Evolutionary conservation across 305 asterid genomes (phyloP).

Genomic region (Solanum hybrid): DNA sequence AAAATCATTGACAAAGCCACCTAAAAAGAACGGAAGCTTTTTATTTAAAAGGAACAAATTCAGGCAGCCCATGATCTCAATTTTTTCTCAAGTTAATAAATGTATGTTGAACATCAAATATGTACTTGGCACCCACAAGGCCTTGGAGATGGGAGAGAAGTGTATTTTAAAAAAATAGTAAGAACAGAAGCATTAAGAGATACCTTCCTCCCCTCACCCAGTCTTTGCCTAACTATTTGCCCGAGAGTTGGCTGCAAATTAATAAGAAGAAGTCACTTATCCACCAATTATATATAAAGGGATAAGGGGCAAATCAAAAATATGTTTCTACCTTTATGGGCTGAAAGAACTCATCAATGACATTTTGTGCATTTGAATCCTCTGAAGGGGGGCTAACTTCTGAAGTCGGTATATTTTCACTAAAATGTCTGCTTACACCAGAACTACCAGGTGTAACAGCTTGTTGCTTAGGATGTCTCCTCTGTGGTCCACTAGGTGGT

Average conservation of each 20-base stretch:
- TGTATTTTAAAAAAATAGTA: not conserved
- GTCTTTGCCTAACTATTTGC: constrained; percentile 57
- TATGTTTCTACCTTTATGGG: constrained; percentile 47
- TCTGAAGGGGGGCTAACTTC: constrained; percentile 40
- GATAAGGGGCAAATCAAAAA: not conserved
- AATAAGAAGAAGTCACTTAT: not conserved
- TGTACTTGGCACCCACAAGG: not conserved
- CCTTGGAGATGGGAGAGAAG: not conserved
- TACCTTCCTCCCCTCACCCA: constrained; percentile 74
- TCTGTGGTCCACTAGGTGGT: constrained; percentile 52
- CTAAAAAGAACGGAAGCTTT: not conserved
- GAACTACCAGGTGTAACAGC: constrained; percentile 44
- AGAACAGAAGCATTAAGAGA: not conserved
- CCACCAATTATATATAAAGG: not conserved
- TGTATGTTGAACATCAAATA: not conserved
- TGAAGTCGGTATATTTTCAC: constrained; percentile 27
- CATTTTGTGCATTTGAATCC: constrained; percentile 67
- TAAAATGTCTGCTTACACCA: constrained; percentile 31
- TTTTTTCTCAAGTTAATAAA: not conserved
- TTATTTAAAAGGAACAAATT: not conserved
- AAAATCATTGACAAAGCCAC: not conserved
- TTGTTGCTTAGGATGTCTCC: constrained; percentile 66
- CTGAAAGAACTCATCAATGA: constrained; percentile 78
- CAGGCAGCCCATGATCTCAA: not conserved
- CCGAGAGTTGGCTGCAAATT: constrained; percentile 56